phyloP scores from a whole-genome alignment of 768 basidiomycete genomes.

The Boletus reticulatus region DNA sequence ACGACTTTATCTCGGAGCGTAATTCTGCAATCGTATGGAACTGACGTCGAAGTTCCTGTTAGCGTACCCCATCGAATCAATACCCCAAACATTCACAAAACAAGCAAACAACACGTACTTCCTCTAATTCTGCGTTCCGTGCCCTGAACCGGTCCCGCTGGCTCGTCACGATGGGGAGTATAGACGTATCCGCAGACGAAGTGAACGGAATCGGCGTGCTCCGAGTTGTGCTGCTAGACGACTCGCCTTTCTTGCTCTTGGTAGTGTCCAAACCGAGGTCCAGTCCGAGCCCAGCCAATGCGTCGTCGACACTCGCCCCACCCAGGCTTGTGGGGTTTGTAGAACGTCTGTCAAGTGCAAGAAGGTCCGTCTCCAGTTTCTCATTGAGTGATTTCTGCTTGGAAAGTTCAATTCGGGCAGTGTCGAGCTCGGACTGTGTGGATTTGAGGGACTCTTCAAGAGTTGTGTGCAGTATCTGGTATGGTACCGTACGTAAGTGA shows the following conservation, averaged over 20 bases:
- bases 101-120: constrained; percentile 52
- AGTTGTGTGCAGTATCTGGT: constrained; percentile 78
- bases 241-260: constrained; percentile 19
- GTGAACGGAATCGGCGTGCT: constrained; percentile 69
- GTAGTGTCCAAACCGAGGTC: constrained; percentile 34
- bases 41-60: constrained; percentile 90
- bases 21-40: constrained; percentile 93
- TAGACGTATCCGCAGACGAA: constrained; percentile 84
- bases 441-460: constrained; percentile 67
- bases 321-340: constrained; percentile 13
- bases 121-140: constrained; percentile 95
- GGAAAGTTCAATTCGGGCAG: constrained; percentile 62
- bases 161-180: constrained; percentile 96
- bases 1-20: constrained; percentile 85
- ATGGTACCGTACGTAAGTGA: not conserved
- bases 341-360: constrained; percentile 66
- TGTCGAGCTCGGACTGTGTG: constrained; percentile 55
- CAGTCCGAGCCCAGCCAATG: constrained; percentile 71
- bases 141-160: constrained; percentile 98
- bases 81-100: not conserved
- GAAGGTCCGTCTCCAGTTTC: constrained; percentile 86
- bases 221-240: constrained; percentile 31
- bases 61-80: no score
- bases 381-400: constrained; percentile 83
- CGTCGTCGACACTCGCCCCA: constrained; percentile 42